Percentiles rank a stretch among this genome's conserved stretches.
Conservation (phyloP, 1,284 basidiomycete genomes). For the Cryptococcus deneoformans region DNA sequence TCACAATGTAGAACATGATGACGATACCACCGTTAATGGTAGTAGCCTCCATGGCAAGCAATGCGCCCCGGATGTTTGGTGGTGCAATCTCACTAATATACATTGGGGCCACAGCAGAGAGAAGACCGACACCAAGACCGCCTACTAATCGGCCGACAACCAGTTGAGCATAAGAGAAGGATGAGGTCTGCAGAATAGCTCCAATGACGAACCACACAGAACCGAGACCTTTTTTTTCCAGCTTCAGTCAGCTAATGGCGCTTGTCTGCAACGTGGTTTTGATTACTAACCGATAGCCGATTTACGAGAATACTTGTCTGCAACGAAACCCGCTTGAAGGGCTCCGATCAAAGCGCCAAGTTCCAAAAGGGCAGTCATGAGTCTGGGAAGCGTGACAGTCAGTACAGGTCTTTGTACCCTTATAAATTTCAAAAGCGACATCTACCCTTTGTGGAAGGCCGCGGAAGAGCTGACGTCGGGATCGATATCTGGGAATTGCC, state of each 20-base stretch:
- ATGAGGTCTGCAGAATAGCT: constrained; percentile 29
- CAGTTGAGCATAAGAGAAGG: constrained; percentile 19
- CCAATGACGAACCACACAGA: constrained; percentile 28
- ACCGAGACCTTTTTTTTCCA: constrained; percentile 14
- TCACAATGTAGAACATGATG: background rate
- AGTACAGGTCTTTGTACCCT: background rate
- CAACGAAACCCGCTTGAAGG: constrained; percentile 23
- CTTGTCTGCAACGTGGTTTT: background rate
- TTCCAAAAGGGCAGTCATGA: constrained; percentile 39
- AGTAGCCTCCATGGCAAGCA: constrained; percentile 72
- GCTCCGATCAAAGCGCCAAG: constrained; percentile 40
- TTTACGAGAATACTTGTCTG: constrained; percentile 31
- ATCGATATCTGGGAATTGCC: constrained; percentile 33
- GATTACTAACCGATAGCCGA: constrained; percentile 26
- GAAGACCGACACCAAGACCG: constrained; percentile 34
- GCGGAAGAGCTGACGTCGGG: constrained; percentile 7
- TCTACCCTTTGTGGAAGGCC: constrained; percentile 23
- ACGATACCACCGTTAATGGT: constrained; percentile 61
- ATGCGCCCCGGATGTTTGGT: constrained; percentile 61
- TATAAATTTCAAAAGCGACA: background rate
- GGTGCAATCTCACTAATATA: constrained; percentile 43
- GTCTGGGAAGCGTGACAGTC: constrained; percentile 1
- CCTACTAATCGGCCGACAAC: constrained; percentile 32
- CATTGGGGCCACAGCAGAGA: constrained; percentile 43
- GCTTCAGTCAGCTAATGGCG: background rate